A percentile compares a stretch with the other conserved stretches of the same genome.
Conservation (phyloP, 2,329 filamentous ascomycete genomes). For the Zasmidium citrigriseum region DNA sequence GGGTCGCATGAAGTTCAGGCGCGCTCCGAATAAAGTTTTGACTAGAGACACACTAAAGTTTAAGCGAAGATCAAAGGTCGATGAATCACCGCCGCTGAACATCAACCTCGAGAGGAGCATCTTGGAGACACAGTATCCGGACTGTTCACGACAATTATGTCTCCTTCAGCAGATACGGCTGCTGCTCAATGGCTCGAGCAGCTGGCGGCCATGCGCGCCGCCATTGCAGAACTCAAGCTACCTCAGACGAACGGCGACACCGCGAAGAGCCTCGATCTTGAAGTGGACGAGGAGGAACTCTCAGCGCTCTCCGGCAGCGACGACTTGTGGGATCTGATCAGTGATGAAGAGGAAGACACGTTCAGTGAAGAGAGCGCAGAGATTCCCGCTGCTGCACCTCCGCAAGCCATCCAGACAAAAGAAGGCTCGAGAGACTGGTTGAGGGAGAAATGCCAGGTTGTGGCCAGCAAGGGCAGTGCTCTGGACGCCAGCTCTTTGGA, state of each 20-base stretch:
- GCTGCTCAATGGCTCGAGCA: slow-evolving; percentile 72
- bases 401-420: slow-evolving; percentile 36
- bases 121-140: background rate
- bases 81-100: background rate
- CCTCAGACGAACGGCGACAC: slow-evolving; percentile 48
- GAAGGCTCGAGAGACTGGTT: slow-evolving; percentile 63
- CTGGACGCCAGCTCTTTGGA: slow-evolving; percentile 70
- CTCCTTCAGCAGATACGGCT: slow-evolving; percentile 19
- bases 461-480: slow-evolving; percentile 66
- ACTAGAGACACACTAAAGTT: background rate
- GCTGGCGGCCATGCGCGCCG: slow-evolving; percentile 80
- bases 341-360: slow-evolving; percentile 68
- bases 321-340: slow-evolving; percentile 92
- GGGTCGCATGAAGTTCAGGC: background rate
- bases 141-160: slow-evolving; percentile 10
- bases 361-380: slow-evolving; percentile 67
- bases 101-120: background rate
- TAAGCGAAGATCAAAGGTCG: background rate
- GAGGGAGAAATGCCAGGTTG: slow-evolving; percentile 63
- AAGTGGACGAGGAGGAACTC: slow-evolving; percentile 66
- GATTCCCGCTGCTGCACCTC: slow-evolving; percentile 34
- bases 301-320: slow-evolving; percentile 66
- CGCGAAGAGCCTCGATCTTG: slow-evolving; percentile 45
- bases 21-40: background rate
- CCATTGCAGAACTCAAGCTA: slow-evolving; percentile 71